phyloP scores from a whole-genome alignment of 2,329 filamentous ascomycete species.

The Zymoseptoria pseudotritici region DNA sequence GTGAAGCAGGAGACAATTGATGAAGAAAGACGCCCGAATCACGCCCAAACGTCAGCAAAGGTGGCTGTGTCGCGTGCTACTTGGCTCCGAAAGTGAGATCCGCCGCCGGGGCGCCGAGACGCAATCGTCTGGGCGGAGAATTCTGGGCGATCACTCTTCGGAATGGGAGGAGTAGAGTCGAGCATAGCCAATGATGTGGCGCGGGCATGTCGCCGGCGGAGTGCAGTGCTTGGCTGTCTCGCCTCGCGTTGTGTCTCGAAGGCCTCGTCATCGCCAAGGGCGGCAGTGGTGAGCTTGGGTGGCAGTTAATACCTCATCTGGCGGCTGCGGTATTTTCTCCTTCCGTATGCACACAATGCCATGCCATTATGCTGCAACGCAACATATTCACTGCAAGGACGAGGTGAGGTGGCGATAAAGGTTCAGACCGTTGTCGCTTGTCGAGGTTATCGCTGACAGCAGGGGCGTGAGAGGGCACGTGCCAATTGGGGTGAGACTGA shows the following conservation, averaged over 20 bases:
- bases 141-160: too few species aligned
- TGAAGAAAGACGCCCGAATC: background rate
- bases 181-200: background rate
- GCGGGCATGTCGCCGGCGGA: too few species aligned
- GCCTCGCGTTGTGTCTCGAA: background rate
- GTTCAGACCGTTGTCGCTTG: background rate
- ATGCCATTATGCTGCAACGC: too few species aligned
- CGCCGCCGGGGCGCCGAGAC: too few species aligned
- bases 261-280: background rate
- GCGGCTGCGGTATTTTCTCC: background rate
- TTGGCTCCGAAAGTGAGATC: too few species aligned
- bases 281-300: background rate
- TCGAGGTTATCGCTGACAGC: background rate
- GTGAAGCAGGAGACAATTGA: background rate
- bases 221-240: too few species aligned
- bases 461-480: background rate
- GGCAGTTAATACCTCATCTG: background rate
- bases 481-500: background rate
- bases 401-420: background rate
- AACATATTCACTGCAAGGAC: background rate
- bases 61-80: background rate
- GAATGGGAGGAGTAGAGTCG: background rate
- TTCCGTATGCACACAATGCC: too few species aligned
- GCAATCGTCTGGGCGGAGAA: too few species aligned
- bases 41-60: background rate